phyloP scores from a whole-genome alignment of 148 eudicot genomes.

The Amaranthus palmeri region DNA sequence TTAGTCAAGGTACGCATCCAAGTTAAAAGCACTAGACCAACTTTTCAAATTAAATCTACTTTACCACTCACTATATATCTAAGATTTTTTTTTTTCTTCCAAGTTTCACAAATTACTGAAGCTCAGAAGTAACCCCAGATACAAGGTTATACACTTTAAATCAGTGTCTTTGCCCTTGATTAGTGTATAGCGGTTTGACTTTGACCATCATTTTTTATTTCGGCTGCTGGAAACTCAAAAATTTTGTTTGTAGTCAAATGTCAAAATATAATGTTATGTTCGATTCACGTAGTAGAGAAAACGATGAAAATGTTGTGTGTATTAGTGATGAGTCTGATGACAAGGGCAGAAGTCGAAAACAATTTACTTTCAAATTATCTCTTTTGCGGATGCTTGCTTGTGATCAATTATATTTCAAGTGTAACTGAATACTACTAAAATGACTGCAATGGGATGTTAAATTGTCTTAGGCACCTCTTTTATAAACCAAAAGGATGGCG shows the following conservation, averaged over 20 bases:
- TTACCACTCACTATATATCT: neutral
- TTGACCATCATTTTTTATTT: neutral
- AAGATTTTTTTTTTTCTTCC: neutral
- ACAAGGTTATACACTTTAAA: neutral
- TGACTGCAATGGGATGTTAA: neutral
- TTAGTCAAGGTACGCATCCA: too few relatives aligned
- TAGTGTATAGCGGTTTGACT: neutral
- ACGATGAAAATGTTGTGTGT: neutral
- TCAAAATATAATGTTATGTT: neutral
- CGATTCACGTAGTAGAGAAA: neutral
- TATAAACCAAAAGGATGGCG: constrained; percentile 32
- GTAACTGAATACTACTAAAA: neutral
- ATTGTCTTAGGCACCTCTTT: constrained; percentile 28
- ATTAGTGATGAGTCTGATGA: neutral
- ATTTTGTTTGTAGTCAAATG: neutral
- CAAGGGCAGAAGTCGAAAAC: neutral
- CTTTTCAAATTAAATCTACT: neutral
- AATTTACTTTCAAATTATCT: neutral
- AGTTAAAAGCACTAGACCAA: too few relatives aligned
- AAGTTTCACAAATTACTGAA: neutral
- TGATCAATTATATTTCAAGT: neutral
- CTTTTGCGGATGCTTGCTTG: too few relatives aligned
- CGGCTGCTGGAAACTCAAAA: neutral
- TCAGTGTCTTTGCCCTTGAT: neutral
- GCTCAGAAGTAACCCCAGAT: neutral